A percentile compares a stretch with the other conserved stretches of the same genome.
These are phyloP conservation scores for Venturia carpophila DNA, from an alignment of 2,329 filamentous ascomycete genomes.

Conservation along the genomic window DNA sequence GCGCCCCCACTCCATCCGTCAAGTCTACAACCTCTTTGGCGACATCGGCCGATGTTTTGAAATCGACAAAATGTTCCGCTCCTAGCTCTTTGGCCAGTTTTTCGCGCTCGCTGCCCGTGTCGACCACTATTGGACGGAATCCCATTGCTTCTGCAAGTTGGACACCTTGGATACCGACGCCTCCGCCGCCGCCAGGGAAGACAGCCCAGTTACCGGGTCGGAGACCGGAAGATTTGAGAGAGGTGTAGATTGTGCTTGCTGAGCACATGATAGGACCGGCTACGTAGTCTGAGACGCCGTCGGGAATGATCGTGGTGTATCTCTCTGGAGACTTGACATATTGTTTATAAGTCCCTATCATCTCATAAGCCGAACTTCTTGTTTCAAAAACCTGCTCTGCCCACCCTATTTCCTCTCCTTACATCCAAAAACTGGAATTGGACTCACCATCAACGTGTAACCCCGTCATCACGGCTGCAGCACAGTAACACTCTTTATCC, in stretches of 20 bases:
- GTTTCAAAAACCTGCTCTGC: no score
- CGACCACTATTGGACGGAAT: constrained; percentile 48
- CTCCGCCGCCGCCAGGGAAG: constrained; percentile 35
- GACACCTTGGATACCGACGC: constrained; percentile 39
- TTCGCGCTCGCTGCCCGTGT: constrained; percentile 43
- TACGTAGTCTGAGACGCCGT: constrained; percentile 34
- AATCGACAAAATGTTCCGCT: constrained; percentile 51
- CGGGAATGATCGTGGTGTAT: constrained; percentile 35
- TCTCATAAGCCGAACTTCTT: background rate
- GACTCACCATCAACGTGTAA: constrained; percentile 15
- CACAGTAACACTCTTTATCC: constrained; percentile 35
- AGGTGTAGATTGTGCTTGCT: constrained; percentile 39
- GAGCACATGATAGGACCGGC: constrained; percentile 44
- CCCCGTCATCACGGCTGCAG: constrained; percentile 26
- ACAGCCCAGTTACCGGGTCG: constrained; percentile 36
- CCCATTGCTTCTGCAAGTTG: constrained; percentile 49
- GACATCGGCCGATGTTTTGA: constrained; percentile 36
- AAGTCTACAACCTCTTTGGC: constrained; percentile 39
- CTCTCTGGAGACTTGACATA: constrained; percentile 38
- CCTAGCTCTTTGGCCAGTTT: constrained; percentile 42
- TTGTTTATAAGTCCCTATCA: constrained; percentile 38
- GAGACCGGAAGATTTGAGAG: constrained; percentile 34
- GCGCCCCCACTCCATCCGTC: constrained; percentile 41
- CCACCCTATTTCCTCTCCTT: no score
- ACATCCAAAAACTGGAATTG: no score